phyloP scores from a whole-genome alignment of 2,329 filamentous ascomycete genomes.

The Stemphylium lycopersici region DNA sequence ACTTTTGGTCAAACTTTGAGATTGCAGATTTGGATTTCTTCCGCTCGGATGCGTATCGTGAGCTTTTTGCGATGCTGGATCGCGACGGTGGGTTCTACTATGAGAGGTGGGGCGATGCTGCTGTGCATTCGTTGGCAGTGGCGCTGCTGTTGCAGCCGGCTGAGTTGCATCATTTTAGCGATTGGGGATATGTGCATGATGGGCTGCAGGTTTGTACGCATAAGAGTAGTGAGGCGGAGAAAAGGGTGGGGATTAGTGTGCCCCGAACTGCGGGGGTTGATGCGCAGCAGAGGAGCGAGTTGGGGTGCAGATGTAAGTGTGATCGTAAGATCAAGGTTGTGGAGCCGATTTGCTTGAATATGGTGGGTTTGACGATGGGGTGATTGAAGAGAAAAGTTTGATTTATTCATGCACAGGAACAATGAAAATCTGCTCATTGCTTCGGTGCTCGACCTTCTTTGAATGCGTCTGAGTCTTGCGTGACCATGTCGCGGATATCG shows the following conservation, averaged over 20 bases:
- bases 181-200: conserved; percentile 81
- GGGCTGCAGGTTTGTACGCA: conserved; percentile 19
- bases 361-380: background rate
- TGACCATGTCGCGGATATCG: conserved; percentile 14
- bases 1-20: conserved; percentile 99
- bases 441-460: conserved; percentile 13
- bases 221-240: conserved; percentile 7
- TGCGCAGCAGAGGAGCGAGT: background rate
- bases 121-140: conserved; percentile 88
- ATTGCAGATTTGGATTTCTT: conserved; percentile 92
- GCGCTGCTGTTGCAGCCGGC: conserved; percentile 84
- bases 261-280: background rate
- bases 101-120: conserved; percentile 82
- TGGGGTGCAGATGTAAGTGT: conserved; percentile 12
- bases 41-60: conserved; percentile 83
- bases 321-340: background rate
- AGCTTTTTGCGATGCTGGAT: conserved; percentile 84
- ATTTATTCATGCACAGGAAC: background rate
- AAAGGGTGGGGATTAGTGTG: conserved; percentile 1
- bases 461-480: conserved; percentile 53
- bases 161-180: conserved; percentile 95
- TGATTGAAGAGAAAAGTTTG: background rate
- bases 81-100: conserved; percentile 22
- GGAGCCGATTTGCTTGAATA: conserved; percentile 12
- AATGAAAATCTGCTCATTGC: background rate